Percentiles rank a stretch among this genome's conserved stretches.
Conservation (phyloP, 2,329 filamentous ascomycete species). For the Xylaria sp. region DNA sequence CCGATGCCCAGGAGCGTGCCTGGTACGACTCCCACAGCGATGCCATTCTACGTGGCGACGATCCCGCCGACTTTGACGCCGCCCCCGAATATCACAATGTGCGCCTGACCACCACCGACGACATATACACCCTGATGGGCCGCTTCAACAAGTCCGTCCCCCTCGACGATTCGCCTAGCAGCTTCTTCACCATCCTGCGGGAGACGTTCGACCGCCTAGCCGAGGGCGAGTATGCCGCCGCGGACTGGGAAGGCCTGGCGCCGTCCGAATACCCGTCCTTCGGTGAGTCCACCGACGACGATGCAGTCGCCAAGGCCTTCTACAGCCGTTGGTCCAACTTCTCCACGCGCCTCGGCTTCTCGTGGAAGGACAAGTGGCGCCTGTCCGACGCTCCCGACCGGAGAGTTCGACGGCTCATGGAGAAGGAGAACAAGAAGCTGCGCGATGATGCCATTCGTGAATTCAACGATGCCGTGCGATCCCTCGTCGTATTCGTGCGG, state of each 20-base stretch:
- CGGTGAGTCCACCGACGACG: conserved; percentile 77
- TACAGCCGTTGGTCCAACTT: conserved; percentile 86
- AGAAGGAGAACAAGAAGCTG: conserved; percentile 90
- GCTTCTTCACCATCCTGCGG: conserved; percentile 85
- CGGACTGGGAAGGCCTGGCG: conserved; percentile 72
- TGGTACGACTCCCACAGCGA: conserved; percentile 98
- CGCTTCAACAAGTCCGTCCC: conserved; percentile 82
- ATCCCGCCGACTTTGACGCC: conserved; percentile 59
- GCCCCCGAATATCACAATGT: conserved; percentile 74
- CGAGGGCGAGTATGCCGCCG: conserved; percentile 80
- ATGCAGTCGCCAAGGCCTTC: conserved; percentile 81
- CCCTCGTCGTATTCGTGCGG: conserved; percentile 86
- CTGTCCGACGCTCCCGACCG: conserved; percentile 89
- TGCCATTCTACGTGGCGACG: conserved; percentile 78
- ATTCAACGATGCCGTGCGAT: conserved; percentile 92
- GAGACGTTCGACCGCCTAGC: conserved; percentile 84
- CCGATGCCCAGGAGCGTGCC: conserved; percentile 91
- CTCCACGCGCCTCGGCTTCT: conserved; percentile 84
- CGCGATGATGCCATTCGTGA: conserved; percentile 85
- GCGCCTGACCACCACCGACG: conserved; percentile 80
- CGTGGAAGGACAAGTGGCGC: conserved; percentile 89
- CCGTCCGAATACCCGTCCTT: conserved; percentile 81
- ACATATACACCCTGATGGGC: conserved; percentile 81
- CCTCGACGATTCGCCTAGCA: conserved; percentile 81
- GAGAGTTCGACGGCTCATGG: conserved; percentile 83